Percentiles rank a stretch among this genome's conserved stretches.
Evolutionary conservation across 2,329 filamentous ascomycete species (phyloP).

Genomic region (Tolypocladium tundrense): DNA sequence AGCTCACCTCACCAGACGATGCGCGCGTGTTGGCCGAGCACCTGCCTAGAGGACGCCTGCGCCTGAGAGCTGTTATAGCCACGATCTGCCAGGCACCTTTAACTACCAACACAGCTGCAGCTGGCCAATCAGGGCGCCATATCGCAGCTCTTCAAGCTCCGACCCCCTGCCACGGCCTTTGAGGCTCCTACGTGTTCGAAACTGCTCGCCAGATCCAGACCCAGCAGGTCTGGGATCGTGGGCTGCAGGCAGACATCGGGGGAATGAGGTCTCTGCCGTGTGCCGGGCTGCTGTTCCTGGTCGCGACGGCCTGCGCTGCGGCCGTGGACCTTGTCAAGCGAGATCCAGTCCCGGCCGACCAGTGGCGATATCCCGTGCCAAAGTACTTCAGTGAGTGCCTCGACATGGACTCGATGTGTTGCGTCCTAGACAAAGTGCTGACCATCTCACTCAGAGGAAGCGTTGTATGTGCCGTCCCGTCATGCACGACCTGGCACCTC

Average conservation of each 20-base stretch:
- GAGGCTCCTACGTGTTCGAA: neutral
- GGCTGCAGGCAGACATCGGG: neutral
- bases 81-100: neutral
- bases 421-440: neutral
- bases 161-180: neutral
- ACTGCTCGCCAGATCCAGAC: neutral
- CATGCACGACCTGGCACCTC: no score
- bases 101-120: neutral
- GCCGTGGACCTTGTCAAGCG: neutral
- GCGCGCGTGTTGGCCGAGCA: neutral
- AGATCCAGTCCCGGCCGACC: conserved; percentile 1
- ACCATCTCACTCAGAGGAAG: neutral
- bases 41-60: neutral
- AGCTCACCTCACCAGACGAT: neutral
- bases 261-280: neutral
- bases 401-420: no score
- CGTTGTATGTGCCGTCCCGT: neutral
- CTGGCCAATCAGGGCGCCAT: neutral
- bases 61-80: neutral
- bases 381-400: conserved; percentile 14
- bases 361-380: conserved; percentile 5
- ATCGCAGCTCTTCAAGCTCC: no score
- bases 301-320: conserved; percentile 1
- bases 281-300: neutral
- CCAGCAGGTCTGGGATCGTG: neutral